Percentiles rank a stretch among this genome's conserved stretches.
Conservation (phyloP, 768 basidiomycete species). For the Mycena pura region DNA sequence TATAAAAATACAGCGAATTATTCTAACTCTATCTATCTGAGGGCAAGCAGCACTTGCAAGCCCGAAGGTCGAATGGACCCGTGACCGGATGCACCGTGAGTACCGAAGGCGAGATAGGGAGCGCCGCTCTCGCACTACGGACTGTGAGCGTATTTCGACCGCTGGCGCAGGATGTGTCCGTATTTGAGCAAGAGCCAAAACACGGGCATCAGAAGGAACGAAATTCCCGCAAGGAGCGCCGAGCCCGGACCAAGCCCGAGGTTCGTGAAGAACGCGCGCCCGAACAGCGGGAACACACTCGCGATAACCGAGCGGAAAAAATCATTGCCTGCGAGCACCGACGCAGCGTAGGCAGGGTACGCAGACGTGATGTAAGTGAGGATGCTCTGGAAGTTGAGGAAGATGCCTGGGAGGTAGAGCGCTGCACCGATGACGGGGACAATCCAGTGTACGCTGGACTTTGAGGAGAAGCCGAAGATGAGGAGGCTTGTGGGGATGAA, state of each 20-base stretch:
- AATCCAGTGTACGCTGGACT: slow-evolving; percentile 39
- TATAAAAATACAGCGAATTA: too few species aligned
- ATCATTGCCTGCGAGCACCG: slow-evolving; percentile 41
- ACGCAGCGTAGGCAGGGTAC: slow-evolving; percentile 38
- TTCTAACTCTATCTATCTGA: too few species aligned
- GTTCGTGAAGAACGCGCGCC: slow-evolving; percentile 25
- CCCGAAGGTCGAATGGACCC: too few species aligned
- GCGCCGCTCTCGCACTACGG: too few species aligned
- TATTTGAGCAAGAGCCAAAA: too few species aligned
- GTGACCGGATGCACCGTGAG: too few species aligned
- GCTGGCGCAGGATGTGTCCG: too few species aligned
- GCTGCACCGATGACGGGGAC: slow-evolving; percentile 39
- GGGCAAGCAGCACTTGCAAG: too few species aligned
- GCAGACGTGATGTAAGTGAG: slow-evolving; percentile 38
- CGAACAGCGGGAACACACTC: slow-evolving; percentile 30
- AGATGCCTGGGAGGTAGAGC: slow-evolving; percentile 36
- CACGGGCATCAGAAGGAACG: slow-evolving; percentile 30
- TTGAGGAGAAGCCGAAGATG: slow-evolving; percentile 41
- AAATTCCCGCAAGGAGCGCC: slow-evolving; percentile 31
- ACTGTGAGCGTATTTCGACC: too few species aligned
- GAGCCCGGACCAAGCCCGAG: slow-evolving; percentile 32
- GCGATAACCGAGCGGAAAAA: slow-evolving; percentile 36
- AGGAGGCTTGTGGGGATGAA: slow-evolving; percentile 41
- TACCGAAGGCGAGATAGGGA: too few species aligned
- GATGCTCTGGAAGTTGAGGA: slow-evolving; percentile 35